Percentiles rank a stretch among this genome's conserved stretches.
These are phyloP conservation scores for Geranium brycei DNA, from an alignment of 345 rosid genomes.

Conservation along the genomic window DNA sequence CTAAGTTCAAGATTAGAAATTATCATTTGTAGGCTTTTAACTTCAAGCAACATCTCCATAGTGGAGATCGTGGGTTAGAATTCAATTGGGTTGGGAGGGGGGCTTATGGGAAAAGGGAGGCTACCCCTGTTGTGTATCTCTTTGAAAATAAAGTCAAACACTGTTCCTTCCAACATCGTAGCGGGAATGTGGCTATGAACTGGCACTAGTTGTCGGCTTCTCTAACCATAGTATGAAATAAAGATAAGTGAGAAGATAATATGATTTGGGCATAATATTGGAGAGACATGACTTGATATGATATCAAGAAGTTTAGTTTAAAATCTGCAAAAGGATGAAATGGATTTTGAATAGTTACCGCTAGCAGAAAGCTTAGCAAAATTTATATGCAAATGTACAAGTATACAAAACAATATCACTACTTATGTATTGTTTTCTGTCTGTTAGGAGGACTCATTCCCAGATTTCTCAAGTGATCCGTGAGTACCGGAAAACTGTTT, in stretches of 20 bases:
- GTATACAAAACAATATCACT: neutral
- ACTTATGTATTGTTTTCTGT: slow-evolving; percentile 8
- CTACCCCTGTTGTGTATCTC: too few species aligned
- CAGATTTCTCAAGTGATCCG: slow-evolving; percentile 83
- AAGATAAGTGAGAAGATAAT: too few species aligned
- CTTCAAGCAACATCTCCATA: too few species aligned
- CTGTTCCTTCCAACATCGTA: neutral
- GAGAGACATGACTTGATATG: neutral
- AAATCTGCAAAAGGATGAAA: neutral
- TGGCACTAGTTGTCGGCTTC: neutral
- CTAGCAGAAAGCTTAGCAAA: neutral
- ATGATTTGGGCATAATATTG: neutral
- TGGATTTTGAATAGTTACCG: neutral
- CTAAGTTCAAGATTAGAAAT: neutral
- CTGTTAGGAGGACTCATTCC: slow-evolving; percentile 79
- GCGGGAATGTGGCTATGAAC: neutral
- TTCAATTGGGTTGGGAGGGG: too few species aligned
- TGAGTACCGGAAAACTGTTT: slow-evolving; percentile 74
- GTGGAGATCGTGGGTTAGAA: too few species aligned
- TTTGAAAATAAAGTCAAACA: too few species aligned
- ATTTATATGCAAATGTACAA: too few species aligned
- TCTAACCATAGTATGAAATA: too few species aligned
- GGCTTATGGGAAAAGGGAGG: too few species aligned
- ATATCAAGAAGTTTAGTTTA: too few species aligned
- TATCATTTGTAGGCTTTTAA: neutral